These are phyloP conservation scores for Plasmodium adleri DNA, from an alignment of 169 alveolate species.

Conservation along the genomic window DNA sequence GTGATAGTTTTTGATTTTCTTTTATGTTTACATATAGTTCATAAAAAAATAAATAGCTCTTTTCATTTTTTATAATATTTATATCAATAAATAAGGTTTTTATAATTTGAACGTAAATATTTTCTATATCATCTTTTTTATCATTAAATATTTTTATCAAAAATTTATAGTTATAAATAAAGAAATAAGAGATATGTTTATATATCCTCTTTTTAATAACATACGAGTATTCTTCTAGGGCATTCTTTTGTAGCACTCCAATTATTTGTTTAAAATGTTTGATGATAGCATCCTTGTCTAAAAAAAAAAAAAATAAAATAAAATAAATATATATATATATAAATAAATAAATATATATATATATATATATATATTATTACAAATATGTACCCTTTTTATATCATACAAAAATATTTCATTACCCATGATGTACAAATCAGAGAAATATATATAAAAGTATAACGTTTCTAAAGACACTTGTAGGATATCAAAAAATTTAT, in stretches of 20 bases:
- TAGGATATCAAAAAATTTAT: constrained; percentile 19
- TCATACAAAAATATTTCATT: background rate
- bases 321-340: background rate
- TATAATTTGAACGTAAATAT: constrained; percentile 26
- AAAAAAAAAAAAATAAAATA: background rate
- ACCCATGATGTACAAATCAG: constrained; percentile 50
- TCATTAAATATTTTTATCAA: constrained; percentile 8
- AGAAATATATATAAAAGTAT: constrained; percentile 14
- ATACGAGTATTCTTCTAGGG: constrained; percentile 25
- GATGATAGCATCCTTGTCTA: constrained; percentile 22
- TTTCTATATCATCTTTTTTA: constrained; percentile 10
- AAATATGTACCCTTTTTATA: background rate
- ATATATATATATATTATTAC: background rate
- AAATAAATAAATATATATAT: background rate
- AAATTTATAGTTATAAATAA: constrained; percentile 35
- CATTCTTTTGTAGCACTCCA: constrained; percentile 22
- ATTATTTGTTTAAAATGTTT: constrained; percentile 3
- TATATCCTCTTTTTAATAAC: constrained; percentile 24
- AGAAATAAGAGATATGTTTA: constrained; percentile 16
- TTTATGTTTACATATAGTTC: constrained; percentile 11
- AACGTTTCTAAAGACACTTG: constrained; percentile 33
- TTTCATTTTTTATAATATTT: constrained; percentile 26
- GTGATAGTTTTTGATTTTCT: background rate
- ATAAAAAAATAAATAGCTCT: constrained; percentile 15
- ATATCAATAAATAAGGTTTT: constrained; percentile 45